phyloP scores from a whole-genome alignment of 257 asterid genomes.

The Ilex asprella region DNA sequence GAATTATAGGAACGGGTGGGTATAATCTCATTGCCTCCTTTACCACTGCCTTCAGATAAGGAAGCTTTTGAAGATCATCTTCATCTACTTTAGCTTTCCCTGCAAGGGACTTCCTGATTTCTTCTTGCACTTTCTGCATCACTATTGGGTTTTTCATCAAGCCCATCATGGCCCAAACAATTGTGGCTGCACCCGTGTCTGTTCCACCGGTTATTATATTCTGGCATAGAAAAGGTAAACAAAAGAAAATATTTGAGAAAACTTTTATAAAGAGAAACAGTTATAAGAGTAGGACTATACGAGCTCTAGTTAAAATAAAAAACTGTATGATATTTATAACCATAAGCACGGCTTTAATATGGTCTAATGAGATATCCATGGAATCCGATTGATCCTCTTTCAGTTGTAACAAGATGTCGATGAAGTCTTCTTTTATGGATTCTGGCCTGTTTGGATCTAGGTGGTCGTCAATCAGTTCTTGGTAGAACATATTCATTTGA shows the following conservation, averaged over 20 bases:
- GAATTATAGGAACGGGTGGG: neutral
- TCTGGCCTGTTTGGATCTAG: slow-evolving; percentile 5
- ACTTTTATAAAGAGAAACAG: too few species aligned
- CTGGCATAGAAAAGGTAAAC: neutral
- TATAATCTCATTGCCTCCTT: neutral
- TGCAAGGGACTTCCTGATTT: too few species aligned
- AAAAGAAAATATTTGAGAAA: too few species aligned
- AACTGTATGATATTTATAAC: neutral
- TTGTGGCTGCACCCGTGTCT: slow-evolving; percentile 6
- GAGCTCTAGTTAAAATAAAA: too few species aligned
- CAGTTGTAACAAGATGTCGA: slow-evolving; percentile 5
- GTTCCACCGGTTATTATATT: slow-evolving; percentile 14
- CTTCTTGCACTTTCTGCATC: slow-evolving; percentile 2
- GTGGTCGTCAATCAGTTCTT: slow-evolving; percentile 18
- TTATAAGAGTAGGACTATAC: too few species aligned
- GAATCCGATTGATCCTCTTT: slow-evolving; percentile 3
- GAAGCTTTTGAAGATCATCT: slow-evolving; percentile 1
- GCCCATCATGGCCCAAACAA: slow-evolving; percentile 20
- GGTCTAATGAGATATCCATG: slow-evolving; percentile 2
- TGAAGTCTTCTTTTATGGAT: slow-evolving; percentile 6
- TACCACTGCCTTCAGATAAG: neutral
- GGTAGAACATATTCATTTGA: slow-evolving; percentile 10
- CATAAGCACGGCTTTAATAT: slow-evolving; percentile 18
- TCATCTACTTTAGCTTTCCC: neutral
- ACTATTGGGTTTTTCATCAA: slow-evolving; percentile 11